Percentiles rank a stretch among this genome's conserved stretches.
Conservation (phyloP, 495 filamentous ascomycete species). For the Penicillium crystallinum region DNA sequence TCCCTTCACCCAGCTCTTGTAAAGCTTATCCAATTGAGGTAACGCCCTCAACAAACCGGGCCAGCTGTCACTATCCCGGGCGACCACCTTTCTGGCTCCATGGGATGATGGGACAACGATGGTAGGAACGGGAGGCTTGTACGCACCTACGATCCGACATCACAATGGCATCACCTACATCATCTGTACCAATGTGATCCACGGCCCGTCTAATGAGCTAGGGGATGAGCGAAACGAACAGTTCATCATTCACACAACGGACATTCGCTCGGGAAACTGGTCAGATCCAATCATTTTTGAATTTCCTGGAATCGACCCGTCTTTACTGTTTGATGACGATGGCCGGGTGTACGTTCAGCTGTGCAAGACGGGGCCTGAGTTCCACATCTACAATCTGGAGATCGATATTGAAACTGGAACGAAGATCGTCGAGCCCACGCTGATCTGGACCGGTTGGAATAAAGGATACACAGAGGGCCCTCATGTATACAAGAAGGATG, state of each 20-base stretch:
- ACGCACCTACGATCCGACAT: constrained; percentile 24
- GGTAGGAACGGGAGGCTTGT: constrained; percentile 14
- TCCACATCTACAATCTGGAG: constrained; percentile 21
- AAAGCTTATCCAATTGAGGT: constrained; percentile 3
- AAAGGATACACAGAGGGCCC: constrained; percentile 51
- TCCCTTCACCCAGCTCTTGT: not conserved
- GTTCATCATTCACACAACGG: constrained; percentile 21
- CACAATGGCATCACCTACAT: constrained; percentile 34
- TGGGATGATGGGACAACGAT: constrained; percentile 9
- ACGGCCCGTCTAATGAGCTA: constrained; percentile 9
- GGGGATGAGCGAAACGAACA: constrained; percentile 15
- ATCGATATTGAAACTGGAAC: constrained; percentile 43
- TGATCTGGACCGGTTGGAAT: constrained; percentile 49
- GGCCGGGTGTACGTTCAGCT: constrained; percentile 19
- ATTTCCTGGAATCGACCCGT: constrained; percentile 23
- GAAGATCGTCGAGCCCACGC: constrained; percentile 22
- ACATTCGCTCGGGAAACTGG: constrained; percentile 21
- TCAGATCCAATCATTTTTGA: constrained; percentile 26
- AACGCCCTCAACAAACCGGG: constrained; percentile 15
- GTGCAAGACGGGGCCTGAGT: constrained; percentile 10
- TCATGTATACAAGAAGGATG: constrained; percentile 57
- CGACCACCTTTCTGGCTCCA: constrained; percentile 4
- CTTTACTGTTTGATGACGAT: constrained; percentile 22
- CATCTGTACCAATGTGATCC: constrained; percentile 27
- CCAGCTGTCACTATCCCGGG: constrained; percentile 8